A percentile compares a stretch with the other conserved stretches of the same genome.
phyloP scores from a whole-genome alignment of 495 filamentous ascomycete genomes.

The Hypoxylon perforatum region DNA sequence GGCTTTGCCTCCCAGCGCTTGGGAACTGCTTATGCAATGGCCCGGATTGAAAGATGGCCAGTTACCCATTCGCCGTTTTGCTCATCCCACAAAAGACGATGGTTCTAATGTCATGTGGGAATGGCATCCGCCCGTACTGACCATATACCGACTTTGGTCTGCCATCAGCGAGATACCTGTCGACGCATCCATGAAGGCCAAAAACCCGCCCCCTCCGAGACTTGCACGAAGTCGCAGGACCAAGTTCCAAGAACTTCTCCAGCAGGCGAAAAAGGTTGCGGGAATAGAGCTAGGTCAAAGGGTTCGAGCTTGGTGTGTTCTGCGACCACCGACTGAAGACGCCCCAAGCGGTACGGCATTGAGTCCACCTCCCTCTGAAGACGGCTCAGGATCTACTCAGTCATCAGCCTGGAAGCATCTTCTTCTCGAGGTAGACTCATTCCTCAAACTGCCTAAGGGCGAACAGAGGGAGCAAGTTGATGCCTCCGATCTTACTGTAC shows the following conservation, averaged over 20 bases:
- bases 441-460: constrained; percentile 73
- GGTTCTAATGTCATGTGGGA: constrained; percentile 82
- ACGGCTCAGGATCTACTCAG: constrained; percentile 39
- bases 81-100: constrained; percentile 72
- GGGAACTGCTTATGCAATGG: constrained; percentile 83
- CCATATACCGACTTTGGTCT: constrained; percentile 79
- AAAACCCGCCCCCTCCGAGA: constrained; percentile 66
- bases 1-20: constrained; percentile 79
- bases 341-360: constrained; percentile 4
- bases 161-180: constrained; percentile 65
- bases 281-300: constrained; percentile 75
- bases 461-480: constrained; percentile 76
- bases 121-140: constrained; percentile 85
- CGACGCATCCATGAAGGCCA: constrained; percentile 65
- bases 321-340: constrained; percentile 46
- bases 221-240: constrained; percentile 76
- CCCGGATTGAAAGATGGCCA: constrained; percentile 79
- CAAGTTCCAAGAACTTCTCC: constrained; percentile 77
- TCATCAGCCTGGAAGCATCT: constrained; percentile 69
- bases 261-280: constrained; percentile 71
- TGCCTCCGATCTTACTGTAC: constrained; percentile 76
- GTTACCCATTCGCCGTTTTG: constrained; percentile 78
- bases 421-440: constrained; percentile 76
- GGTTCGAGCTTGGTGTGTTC: constrained; percentile 81
- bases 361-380: constrained; percentile 39